Conservation (phyloP, 176 grass and related monocot genomes). For the Musa beccarii region DNA sequence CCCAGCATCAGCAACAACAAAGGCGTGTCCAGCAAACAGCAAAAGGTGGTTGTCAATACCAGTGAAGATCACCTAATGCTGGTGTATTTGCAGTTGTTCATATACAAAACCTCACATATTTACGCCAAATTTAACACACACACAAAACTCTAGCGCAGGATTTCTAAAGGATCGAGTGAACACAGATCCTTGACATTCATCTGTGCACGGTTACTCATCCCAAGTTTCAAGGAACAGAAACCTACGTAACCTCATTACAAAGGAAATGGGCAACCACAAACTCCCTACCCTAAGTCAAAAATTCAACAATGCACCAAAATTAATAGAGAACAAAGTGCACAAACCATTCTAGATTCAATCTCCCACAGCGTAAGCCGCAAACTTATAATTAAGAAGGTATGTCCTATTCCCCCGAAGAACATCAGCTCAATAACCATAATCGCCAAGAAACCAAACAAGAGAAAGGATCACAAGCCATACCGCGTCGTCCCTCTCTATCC, state of each 20-base stretch:
- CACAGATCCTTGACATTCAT: background rate
- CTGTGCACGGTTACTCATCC: too few relatives aligned
- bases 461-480: slow-evolving; percentile 30
- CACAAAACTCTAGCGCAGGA: background rate
- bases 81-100: background rate
- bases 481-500: slow-evolving; percentile 62
- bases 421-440: slow-evolving; percentile 23
- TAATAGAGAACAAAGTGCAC: too few relatives aligned
- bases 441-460: background rate
- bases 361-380: background rate
- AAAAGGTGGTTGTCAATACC: background rate
- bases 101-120: background rate
- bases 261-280: background rate
- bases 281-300: slow-evolving; percentile 1
- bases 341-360: background rate
- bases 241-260: too few relatives aligned
- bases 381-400: background rate
- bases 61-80: background rate
- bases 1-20: too few relatives aligned
- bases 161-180: background rate
- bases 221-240: too few relatives aligned
- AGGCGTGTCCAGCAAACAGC: too few relatives aligned
- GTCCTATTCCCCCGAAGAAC: background rate
- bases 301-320: too few relatives aligned
- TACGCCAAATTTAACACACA: background rate